Conservation (phyloP, 768 basidiomycete genomes). For the Boletus huronensis region DNA sequence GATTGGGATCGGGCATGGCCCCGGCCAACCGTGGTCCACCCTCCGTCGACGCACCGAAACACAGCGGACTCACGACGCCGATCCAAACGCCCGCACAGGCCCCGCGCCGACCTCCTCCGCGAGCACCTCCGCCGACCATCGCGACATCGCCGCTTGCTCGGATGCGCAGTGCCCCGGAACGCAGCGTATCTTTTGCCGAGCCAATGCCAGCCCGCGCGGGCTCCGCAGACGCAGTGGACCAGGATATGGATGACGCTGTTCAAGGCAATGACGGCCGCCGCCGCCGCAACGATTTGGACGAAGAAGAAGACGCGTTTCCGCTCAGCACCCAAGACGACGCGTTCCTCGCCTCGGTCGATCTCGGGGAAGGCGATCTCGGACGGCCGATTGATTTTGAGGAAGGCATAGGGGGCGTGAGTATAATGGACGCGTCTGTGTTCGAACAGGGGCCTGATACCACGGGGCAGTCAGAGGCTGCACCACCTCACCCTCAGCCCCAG, state of each 20-base stretch:
- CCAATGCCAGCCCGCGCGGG: neutral
- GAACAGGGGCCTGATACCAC: neutral
- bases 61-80: conserved; percentile 32
- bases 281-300: conserved; percentile 7
- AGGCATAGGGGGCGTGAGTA: conserved; percentile 22
- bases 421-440: conserved; percentile 5
- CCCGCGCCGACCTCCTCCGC: conserved; percentile 25
- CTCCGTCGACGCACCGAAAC: neutral
- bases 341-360: conserved; percentile 55
- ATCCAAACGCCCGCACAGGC: conserved; percentile 34
- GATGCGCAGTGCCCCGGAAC: conserved; percentile 8
- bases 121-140: neutral
- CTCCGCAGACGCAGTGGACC: conserved; percentile 1
- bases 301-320: conserved; percentile 39
- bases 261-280: conserved; percentile 27
- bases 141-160: conserved; percentile 15
- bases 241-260: neutral
- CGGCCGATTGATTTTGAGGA: conserved; percentile 41
- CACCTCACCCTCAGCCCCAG: conserved; percentile 3
- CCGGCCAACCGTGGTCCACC: neutral
- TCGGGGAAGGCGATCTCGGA: conserved; percentile 42
- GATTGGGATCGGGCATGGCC: neutral
- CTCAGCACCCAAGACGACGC: conserved; percentile 67
- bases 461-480: neutral
- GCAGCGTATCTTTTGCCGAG: conserved; percentile 10